Evolutionary conservation across 345 rosid species (phyloP), one percentile per base, ranked within the genome.

Genomic region (Erucastrum elatum): DNA sequence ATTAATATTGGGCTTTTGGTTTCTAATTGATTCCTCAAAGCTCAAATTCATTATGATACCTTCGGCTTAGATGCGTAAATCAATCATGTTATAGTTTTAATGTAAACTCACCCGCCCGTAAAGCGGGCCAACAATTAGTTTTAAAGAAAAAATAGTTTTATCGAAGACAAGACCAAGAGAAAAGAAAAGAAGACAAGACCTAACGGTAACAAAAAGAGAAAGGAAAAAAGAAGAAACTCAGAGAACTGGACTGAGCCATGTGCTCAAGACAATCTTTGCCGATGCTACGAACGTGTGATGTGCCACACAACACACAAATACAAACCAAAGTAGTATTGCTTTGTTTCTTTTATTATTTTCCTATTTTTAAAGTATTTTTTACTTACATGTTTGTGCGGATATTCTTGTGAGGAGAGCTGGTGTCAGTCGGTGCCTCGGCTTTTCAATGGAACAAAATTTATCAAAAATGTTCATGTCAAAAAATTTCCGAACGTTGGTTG

Each of bases 201-300:
- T 39, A 77, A 77, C 80, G 75, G 80, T 70, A 76, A 69, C 70
- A 76, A 66, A n/a, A 8, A 30, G 12, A 3, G 29, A 34, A 30
- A 6, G 2, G 35, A n/a, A 30, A 5, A 62, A 29, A 6, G 29
- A 12, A 60, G 3, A 60, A 27, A 29, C 39, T 41, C 49, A 56
- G 64, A 66, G 55, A 17, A 25, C 35, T 12, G 58, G 59, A 29
- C 56, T 53, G 70, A 62, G 75, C 63, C 82, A 78, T 78, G 77
- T 78, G 82, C 74, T 30, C 16, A 26, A 49, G 77, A 79, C 82
- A 46, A 67, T 63, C 77, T 79, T 79, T 73, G 82, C 77, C 77
- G 82, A 79, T 72, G 74, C 13, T 51, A 74, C 44, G 78, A 79
- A 79, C 82, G 82, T 79, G 75, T 68, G 55, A 60, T 67, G 81